Conservation (phyloP, 306 rosid genomes). For the Inga laurina region DNA sequence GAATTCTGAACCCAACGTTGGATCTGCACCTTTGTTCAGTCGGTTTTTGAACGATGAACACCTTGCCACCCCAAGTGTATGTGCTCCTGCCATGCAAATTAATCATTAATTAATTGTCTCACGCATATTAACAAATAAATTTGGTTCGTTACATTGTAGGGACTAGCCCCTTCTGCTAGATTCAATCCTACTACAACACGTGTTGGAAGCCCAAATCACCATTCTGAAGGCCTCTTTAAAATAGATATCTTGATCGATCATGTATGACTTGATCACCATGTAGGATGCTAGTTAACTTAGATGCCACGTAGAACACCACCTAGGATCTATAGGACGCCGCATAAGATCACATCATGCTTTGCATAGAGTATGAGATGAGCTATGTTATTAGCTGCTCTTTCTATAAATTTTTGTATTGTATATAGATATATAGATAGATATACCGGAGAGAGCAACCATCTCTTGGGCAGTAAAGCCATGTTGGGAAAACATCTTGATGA, state of each 20-base stretch:
- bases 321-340: not conserved
- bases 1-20: conserved; percentile 50
- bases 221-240: not conserved
- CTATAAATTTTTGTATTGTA: not conserved
- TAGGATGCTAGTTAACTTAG: too few relatives aligned
- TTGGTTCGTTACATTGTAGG: too few relatives aligned
- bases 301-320: too few relatives aligned
- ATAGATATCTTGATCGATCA: not conserved
- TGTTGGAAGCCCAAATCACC: not conserved
- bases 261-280: not conserved
- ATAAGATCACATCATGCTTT: not conserved
- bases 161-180: too few relatives aligned
- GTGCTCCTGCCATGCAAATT: conserved; percentile 59
- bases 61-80: conserved; percentile 82
- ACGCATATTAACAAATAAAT: not conserved
- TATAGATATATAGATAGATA: not conserved
- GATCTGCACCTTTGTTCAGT: conserved; percentile 39
- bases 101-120: not conserved
- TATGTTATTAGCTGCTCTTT: not conserved
- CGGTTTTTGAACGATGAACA: conserved; percentile 71
- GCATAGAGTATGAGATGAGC: too few relatives aligned
- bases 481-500: conserved; percentile 54
- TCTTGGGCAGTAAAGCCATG: conserved; percentile 70
- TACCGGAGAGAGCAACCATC: conserved; percentile 89
- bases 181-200: not conserved